Evolutionary conservation across 495 filamentous ascomycete genomes (phyloP).

Genomic region (Neurospora sp.): DNA sequence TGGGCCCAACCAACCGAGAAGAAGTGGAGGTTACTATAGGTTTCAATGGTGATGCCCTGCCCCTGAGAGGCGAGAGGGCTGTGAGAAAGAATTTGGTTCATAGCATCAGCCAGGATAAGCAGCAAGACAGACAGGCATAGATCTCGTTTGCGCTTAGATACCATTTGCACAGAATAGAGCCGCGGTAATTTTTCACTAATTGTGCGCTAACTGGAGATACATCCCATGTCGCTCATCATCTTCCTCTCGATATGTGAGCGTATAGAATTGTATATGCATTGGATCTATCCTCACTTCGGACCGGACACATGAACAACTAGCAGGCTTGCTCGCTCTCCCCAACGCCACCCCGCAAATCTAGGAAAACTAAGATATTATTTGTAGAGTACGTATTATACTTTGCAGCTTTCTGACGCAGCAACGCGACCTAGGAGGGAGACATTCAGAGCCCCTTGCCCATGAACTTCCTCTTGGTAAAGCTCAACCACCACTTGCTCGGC

Average conservation of each 20-base stretch:
- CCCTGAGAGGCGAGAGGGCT: neutral
- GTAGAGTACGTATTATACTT: neutral
- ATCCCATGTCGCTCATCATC: neutral
- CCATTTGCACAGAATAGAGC: neutral
- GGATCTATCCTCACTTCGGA: neutral
- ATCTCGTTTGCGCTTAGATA: neutral
- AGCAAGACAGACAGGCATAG: neutral
- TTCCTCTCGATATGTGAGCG: neutral
- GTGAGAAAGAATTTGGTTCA: neutral
- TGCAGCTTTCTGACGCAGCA: neutral
- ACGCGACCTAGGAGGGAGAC: neutral
- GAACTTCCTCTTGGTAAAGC: slow-evolving; percentile 97
- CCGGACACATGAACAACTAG: neutral
- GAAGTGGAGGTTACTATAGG: neutral
- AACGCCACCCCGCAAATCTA: neutral
- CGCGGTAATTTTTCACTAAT: neutral
- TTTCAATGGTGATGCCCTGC: too few species aligned
- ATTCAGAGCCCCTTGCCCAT: slow-evolving; percentile 84
- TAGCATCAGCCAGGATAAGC: neutral
- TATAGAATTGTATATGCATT: neutral
- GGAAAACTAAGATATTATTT: neutral
- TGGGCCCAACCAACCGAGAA: neutral
- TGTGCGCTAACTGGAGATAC: neutral
- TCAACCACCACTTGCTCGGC: slow-evolving; percentile 98
- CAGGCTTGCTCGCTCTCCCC: neutral